Conservation (phyloP, 352 stramenopile species). For the Pythium coloratum region DNA sequence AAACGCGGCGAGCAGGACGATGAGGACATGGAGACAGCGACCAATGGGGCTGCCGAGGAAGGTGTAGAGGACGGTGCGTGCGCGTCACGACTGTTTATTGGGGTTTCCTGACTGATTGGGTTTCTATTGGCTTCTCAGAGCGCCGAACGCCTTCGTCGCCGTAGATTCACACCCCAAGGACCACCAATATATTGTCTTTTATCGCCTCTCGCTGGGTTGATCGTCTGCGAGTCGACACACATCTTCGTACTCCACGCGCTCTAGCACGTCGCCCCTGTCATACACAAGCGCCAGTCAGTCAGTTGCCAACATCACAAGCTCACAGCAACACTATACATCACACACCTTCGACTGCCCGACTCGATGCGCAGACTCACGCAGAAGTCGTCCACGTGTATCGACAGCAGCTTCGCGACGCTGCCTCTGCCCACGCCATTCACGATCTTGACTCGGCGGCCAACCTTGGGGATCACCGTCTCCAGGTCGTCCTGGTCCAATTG, state of each 20-base stretch:
- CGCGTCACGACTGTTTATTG: not conserved
- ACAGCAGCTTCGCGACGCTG: slow-evolving; percentile 58
- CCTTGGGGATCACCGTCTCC: slow-evolving; percentile 87
- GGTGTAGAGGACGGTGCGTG: slow-evolving; percentile 23
- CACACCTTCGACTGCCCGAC: slow-evolving; percentile 53
- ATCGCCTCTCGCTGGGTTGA: slow-evolving; percentile 10
- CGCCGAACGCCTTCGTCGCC: slow-evolving; percentile 18
- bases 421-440: slow-evolving; percentile 73
- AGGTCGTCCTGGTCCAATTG: slow-evolving; percentile 88
- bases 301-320: not conserved
- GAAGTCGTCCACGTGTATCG: slow-evolving; percentile 71
- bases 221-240: slow-evolving; percentile 70
- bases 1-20: slow-evolving; percentile 47
- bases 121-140: not conserved
- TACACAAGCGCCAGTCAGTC: not conserved
- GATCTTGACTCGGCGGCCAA: slow-evolving; percentile 66
- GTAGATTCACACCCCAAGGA: not conserved
- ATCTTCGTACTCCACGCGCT: slow-evolving; percentile 84
- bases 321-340: not conserved
- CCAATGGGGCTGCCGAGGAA: slow-evolving; percentile 18
- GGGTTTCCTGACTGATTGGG: not conserved
- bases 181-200: slow-evolving; percentile 5
- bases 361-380: slow-evolving; percentile 66
- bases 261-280: slow-evolving; percentile 58
- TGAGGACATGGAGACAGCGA: slow-evolving; percentile 68